Base-by-base conservation (phyloP, 2,329 filamentous ascomycete species). In the Aphanoascus verrucosus region DNA sequence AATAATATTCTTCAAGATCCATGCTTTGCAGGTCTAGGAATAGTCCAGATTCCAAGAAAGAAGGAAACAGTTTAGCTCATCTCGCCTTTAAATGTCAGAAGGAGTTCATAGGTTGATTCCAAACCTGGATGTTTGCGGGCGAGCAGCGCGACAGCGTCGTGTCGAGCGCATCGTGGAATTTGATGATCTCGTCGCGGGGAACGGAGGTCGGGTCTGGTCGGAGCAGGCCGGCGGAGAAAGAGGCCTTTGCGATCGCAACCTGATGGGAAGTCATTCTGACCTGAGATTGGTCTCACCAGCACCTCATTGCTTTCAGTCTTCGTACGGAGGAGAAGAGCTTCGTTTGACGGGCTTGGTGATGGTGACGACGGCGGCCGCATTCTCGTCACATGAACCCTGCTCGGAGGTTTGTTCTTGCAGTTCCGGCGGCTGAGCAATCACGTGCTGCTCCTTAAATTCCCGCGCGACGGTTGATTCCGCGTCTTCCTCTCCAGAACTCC, bases 51-150 rank as follows among this genome's bases (percentile, higher is more conserved):
- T 59, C 55, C 51, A 42, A 53, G 47, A 51, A 47, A 57, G 43
- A 42, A 55, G 45, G 28, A 42, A 59, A 57, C 52, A 49, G 56
- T 35, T 71, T 71, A 71, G 69, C 65, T 67, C 23, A 60, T 61
- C 60, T 58, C 57, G 57, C 7, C 7, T 58, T 55, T 56, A 60
- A 51, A 55, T 42, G 23, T 40, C 19, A 63, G 58, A 63, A 58
- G 63, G 57, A 61, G 23, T 59, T 56, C 49, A n/a, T 41, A n/a
- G 64, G 66, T 67, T 64, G 61, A 28, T 63, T 38, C 64, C 84
- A 88, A 87, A 93, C 87, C 87, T 93, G 87, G 77, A 93, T 84
- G 75, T 91, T 89, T 75, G 76, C 72, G 65, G 82, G 78, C 64
- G 86, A 86, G 79, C 87, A 91, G 74, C 82, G 79, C 71, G 77